Evolutionary conservation across 306 rosid genomes (phyloP).

Genomic region (Cyclanthera cordifolia): DNA sequence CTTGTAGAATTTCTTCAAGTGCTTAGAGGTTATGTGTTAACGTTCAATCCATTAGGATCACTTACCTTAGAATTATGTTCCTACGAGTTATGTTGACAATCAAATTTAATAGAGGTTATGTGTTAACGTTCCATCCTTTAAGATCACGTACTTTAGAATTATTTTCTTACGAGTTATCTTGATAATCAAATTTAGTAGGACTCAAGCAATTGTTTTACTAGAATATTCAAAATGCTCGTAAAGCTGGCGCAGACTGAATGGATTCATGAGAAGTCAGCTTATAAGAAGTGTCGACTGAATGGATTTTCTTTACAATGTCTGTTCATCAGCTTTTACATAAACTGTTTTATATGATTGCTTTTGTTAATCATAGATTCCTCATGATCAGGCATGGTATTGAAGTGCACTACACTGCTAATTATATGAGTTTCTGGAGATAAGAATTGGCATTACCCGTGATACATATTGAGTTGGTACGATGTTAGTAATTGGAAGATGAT

Average conservation of each 20-base stretch:
- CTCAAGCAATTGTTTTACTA: too few species aligned
- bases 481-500: neutral
- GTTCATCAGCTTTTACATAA: neutral
- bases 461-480: neutral
- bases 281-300: neutral
- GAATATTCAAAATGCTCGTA: too few species aligned
- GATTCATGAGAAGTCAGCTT: neutral
- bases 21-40: too few species aligned
- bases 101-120: too few species aligned
- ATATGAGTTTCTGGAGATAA: neutral
- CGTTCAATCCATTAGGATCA: too few species aligned
- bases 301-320: neutral
- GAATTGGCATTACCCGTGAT: neutral
- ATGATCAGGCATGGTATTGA: neutral
- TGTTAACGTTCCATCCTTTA: too few species aligned
- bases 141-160: too few species aligned
- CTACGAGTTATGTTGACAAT: too few species aligned
- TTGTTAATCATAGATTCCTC: neutral
- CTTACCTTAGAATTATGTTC: too few species aligned
- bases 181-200: too few species aligned
- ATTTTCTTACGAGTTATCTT: too few species aligned
- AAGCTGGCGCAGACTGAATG: too few species aligned
- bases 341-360: neutral
- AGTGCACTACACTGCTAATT: neutral
- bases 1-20: neutral